phyloP scores from a whole-genome alignment of 768 basidiomycete genomes.

The Psilocybe cyanescens region DNA sequence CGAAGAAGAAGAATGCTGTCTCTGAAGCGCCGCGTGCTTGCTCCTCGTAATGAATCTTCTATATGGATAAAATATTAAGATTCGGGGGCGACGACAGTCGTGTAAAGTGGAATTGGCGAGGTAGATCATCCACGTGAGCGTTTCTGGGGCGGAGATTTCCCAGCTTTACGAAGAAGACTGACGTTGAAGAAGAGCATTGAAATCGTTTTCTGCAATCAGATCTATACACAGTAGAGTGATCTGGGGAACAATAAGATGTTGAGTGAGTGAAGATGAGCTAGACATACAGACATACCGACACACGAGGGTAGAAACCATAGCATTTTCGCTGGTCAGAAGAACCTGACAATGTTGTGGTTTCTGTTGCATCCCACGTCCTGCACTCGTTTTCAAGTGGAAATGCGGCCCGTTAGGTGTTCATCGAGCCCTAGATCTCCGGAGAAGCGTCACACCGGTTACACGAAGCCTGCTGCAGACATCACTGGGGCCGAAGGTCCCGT shows the following conservation, averaged over 20 bases:
- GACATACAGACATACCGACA: no score
- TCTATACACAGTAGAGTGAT: no score
- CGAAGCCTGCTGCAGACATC: neutral
- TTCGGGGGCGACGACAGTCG: conserved; percentile 6
- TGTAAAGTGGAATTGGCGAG: conserved; percentile 10
- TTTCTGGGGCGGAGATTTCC: neutral
- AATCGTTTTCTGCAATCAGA: neutral
- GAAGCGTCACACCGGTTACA: neutral
- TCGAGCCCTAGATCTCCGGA: neutral
- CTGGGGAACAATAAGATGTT: no score
- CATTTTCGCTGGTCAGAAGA: neutral
- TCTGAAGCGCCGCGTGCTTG: conserved; percentile 8
- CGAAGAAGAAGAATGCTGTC: conserved; percentile 2
- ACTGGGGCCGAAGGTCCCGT: neutral
- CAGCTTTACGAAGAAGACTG: neutral
- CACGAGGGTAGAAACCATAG: no score
- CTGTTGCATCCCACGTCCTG: neutral
- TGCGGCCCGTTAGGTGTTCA: neutral
- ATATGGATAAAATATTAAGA: conserved; percentile 4
- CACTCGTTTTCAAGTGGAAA: neutral
- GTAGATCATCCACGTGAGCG: conserved; percentile 17
- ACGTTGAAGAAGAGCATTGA: neutral
- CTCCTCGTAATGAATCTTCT: conserved; percentile 7
- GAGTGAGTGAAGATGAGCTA: no score
- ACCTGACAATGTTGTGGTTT: neutral